Evolutionary conservation across 106 monocot species (phyloP).

Genomic region (Allium sativum): DNA sequence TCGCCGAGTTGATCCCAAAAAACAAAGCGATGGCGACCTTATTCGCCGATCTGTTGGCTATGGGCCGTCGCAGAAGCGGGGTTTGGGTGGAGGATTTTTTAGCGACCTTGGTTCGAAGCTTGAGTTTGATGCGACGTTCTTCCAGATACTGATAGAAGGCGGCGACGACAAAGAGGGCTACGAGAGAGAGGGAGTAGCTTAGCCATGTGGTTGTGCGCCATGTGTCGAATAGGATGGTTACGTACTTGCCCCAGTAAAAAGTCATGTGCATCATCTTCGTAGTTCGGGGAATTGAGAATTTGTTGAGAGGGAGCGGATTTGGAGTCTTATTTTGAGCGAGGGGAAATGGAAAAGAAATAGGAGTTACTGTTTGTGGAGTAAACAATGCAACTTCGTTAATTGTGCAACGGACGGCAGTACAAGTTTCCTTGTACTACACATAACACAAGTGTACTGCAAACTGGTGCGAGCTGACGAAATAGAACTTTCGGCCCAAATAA

Average conservation of each 20-base stretch:
- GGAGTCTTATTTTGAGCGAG: not conserved
- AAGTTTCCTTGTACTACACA: no score
- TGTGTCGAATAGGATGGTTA: slow-evolving; percentile 75
- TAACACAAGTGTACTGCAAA: no score
- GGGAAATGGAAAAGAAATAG: not conserved
- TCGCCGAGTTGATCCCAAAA: slow-evolving; percentile 65
- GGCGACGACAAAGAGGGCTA: slow-evolving; percentile 53
- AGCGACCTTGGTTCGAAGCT: slow-evolving; percentile 17
- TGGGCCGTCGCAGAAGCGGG: slow-evolving; percentile 21
- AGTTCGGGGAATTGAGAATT: not conserved
- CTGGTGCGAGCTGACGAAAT: no score
- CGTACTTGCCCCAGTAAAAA: slow-evolving; percentile 91
- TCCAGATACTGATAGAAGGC: slow-evolving; percentile 93
- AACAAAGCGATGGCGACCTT: slow-evolving; percentile 26
- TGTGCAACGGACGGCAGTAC: no score
- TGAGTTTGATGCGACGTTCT: slow-evolving; percentile 51
- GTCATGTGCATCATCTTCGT: slow-evolving; percentile 96
- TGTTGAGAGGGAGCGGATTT: not conserved
- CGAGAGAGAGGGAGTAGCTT: slow-evolving; percentile 50
- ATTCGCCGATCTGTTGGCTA: slow-evolving; percentile 8
- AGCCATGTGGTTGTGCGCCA: slow-evolving; percentile 66
- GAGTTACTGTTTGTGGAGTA: no score
- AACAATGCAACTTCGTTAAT: no score
- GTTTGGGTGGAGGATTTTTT: slow-evolving; percentile 16
- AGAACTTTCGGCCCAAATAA: no score